Evolutionary conservation across 2,329 filamentous ascomycete species (phyloP).

Genomic region (Botrytis fabae): DNA sequence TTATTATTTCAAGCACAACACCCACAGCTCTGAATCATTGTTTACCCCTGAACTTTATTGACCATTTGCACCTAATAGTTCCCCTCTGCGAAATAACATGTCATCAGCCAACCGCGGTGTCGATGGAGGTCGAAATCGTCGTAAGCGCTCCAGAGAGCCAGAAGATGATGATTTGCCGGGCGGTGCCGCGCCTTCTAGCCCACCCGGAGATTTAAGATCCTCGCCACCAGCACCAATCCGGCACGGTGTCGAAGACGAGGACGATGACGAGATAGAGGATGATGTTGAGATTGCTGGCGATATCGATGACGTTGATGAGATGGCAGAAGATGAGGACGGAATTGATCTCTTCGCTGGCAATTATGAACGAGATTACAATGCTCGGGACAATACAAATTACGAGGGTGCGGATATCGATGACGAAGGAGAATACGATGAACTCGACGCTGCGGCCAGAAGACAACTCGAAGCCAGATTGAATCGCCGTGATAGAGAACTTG

Average conservation of each 20-base stretch:
- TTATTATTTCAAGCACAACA: not conserved
- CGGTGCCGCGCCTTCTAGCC: slow-evolving; percentile 55
- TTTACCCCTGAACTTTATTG: slow-evolving; percentile 11
- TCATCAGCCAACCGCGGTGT: slow-evolving; percentile 79
- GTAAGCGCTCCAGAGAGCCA: slow-evolving; percentile 65
- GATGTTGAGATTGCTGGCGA: slow-evolving; percentile 72
- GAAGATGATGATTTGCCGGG: slow-evolving; percentile 62
- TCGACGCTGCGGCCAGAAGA: slow-evolving; percentile 66
- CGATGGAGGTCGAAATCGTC: slow-evolving; percentile 48
- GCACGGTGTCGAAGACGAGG: slow-evolving; percentile 62
- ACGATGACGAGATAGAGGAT: slow-evolving; percentile 68
- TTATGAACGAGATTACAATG: slow-evolving; percentile 68
- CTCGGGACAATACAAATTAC: slow-evolving; percentile 68
- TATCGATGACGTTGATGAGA: slow-evolving; percentile 76
- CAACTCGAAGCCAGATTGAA: slow-evolving; percentile 72
- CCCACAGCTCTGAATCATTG: slow-evolving; percentile 8
- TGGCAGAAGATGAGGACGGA: slow-evolving; percentile 78
- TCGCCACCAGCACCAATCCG: slow-evolving; percentile 63
- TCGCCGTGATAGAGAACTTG: slow-evolving; percentile 71
- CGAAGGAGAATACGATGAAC: slow-evolving; percentile 69
- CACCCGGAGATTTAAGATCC: slow-evolving; percentile 56
- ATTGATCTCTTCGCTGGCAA: slow-evolving; percentile 76
- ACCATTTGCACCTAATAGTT: slow-evolving; percentile 55
- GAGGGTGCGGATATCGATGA: slow-evolving; percentile 74
- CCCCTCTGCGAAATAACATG: slow-evolving; percentile 77